Conservation (phyloP, 805 yeast species). For the Suhomyces sp. region DNA sequence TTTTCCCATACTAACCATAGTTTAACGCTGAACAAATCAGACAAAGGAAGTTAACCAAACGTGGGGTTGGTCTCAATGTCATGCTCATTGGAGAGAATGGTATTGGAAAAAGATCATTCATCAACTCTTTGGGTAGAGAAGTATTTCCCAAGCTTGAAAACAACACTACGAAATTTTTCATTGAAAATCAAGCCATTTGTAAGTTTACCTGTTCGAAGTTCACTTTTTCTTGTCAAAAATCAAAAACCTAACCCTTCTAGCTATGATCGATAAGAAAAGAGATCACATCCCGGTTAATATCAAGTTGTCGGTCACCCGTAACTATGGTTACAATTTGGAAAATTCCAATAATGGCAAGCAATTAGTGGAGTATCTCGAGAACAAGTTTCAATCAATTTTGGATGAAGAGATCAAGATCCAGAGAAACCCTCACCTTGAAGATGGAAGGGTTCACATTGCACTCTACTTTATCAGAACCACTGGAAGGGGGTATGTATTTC, state of each 20-base stretch:
- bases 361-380: slow-evolving; percentile 9
- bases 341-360: slow-evolving; percentile 15
- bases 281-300: slow-evolving; percentile 17
- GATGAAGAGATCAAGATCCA: slow-evolving; percentile 15
- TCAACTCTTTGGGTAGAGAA: slow-evolving; percentile 63
- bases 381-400: slow-evolving; percentile 8
- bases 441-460: slow-evolving; percentile 24
- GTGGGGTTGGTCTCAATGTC: slow-evolving; percentile 25
- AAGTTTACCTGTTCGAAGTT: not conserved
- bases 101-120: slow-evolving; percentile 69
- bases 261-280: too few relatives aligned
- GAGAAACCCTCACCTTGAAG: slow-evolving; percentile 15
- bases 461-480: slow-evolving; percentile 21
- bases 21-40: slow-evolving; percentile 22
- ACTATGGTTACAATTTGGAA: slow-evolving; percentile 25
- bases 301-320: slow-evolving; percentile 20
- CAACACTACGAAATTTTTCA: not conserved
- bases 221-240: too few relatives aligned
- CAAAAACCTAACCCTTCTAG: too few relatives aligned
- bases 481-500: slow-evolving; percentile 12
- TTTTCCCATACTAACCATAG: slow-evolving; percentile 2
- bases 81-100: slow-evolving; percentile 41
- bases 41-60: slow-evolving; percentile 18
- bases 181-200: not conserved
- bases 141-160: slow-evolving; percentile 5